Conservation (phyloP, 306 rosid genomes). For the Sechiopsis laciniata region DNA sequence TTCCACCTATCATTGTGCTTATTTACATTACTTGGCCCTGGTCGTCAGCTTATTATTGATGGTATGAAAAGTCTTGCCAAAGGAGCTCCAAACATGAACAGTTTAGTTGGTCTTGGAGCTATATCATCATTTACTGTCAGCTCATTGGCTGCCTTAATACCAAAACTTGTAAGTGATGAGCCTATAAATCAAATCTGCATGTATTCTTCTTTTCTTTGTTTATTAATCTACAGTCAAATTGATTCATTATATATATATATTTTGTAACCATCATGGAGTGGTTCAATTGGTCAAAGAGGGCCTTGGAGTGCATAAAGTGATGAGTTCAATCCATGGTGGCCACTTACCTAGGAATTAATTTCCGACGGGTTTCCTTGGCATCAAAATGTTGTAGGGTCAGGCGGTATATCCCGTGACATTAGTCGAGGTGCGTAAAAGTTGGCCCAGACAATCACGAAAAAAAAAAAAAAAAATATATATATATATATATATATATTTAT, state of each 20-base stretch:
- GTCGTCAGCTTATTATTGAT: conserved; percentile 81
- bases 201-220: background rate
- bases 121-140: conserved; percentile 95
- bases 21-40: conserved; percentile 91
- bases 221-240: background rate
- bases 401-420: too few relatives aligned
- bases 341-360: too few relatives aligned
- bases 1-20: conserved; percentile 80
- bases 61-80: conserved; percentile 78
- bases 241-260: background rate
- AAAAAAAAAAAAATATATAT: too few relatives aligned
- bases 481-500: too few relatives aligned
- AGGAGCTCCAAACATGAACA: conserved; percentile 90
- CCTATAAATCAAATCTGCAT: background rate
- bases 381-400: too few relatives aligned
- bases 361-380: too few relatives aligned
- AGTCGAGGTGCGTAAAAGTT: too few relatives aligned
- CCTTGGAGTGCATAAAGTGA: too few relatives aligned
- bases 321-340: too few relatives aligned
- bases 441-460: too few relatives aligned
- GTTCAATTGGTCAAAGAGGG: too few relatives aligned
- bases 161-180: conserved; percentile 60
- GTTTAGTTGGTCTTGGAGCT: conserved; percentile 97
- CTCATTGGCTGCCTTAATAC: conserved; percentile 68
- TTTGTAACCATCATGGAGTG: too few relatives aligned